Evolutionary conservation across 129 eudicot genomes (phyloP), one percentile per base, ranked within the genome.

Genomic region (Arctium lappa): DNA sequence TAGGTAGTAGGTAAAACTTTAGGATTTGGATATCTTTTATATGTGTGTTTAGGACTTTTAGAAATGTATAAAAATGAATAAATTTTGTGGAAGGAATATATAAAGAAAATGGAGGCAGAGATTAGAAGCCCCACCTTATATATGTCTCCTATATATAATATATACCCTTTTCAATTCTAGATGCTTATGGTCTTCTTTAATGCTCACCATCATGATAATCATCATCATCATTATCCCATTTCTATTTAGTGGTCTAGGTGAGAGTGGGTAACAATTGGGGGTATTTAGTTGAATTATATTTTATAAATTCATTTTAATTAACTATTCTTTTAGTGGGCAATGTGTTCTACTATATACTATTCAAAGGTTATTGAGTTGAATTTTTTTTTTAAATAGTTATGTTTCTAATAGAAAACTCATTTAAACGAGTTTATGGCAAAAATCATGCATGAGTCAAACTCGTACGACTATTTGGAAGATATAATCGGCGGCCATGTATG

Each of bases 161-260:
- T 10, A n/a, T 10, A 38, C 36, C 29, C 68, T 66, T 66, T 66
- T 66, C 15, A 7, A 22, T 38, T 37, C 40, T 76, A 60, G 68
- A 50, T 37, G 9, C 6, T 22, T 70, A 50, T 71, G 77, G 71
- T 40, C 74, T 74, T n/a, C 30, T 39, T 75, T 65, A 63, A 46
- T 72, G 74, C 37, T 33, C 29, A 75, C 7, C 42, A 38, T 38
- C 42, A 38, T 38, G 56, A 75, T 66, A 11, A 32, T 60, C 27
- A 31, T 69, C 34, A 65, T 82, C 75, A 62, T 44, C 0, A 63
- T 29, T n/a, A 63, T 65, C 6, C 29, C 63, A 38, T 60, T 27
- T 68, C 81, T 27, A n/a, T 36, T 65, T 82, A 68, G 75, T 80
- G 78, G 84, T 82, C 53, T 82, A 76, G 81, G 81, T 76, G 76